Percentiles rank a stretch among this genome's conserved stretches.
These are phyloP conservation scores for Fusarium bactridioides DNA, from an alignment of 2,329 filamentous ascomycete species.

Conservation along the genomic window DNA sequence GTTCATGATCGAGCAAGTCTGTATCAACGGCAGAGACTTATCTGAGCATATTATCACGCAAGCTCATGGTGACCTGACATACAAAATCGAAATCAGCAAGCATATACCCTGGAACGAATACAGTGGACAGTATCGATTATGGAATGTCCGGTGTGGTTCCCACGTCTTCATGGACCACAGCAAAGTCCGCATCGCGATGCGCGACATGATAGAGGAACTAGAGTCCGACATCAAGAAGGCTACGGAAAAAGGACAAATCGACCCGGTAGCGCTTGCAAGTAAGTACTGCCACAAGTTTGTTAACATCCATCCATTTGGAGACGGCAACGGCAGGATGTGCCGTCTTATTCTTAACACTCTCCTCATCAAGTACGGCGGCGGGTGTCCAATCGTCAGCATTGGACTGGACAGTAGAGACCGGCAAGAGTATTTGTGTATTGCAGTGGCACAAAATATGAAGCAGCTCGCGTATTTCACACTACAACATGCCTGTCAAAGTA, in stretches of 20 bases:
- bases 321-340: slow-evolving; percentile 48
- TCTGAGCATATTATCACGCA: slow-evolving; percentile 35
- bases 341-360: slow-evolving; percentile 47
- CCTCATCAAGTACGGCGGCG: slow-evolving; percentile 36
- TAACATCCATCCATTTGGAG: slow-evolving; percentile 48
- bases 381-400: not conserved
- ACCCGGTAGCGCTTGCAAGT: slow-evolving; percentile 23
- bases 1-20: slow-evolving; percentile 25
- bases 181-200: not conserved
- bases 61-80: slow-evolving; percentile 35
- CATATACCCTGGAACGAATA: slow-evolving; percentile 12
- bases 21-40: not conserved
- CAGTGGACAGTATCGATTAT: slow-evolving; percentile 36
- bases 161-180: not conserved
- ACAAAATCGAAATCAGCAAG: not conserved
- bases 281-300: slow-evolving; percentile 44
- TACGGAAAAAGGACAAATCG: not conserved
- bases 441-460: not conserved
- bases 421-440: not conserved
- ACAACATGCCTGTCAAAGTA: not conserved
- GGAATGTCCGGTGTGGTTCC: slow-evolving; percentile 22
- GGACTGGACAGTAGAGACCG: not conserved
- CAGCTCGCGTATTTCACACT: not conserved
- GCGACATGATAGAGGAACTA: not conserved
- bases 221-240: not conserved